A percentile compares a stretch with the other conserved stretches of the same genome.
Evolutionary conservation across 306 rosid genomes (phyloP).

Genomic region (Dicorynia guianensis): DNA sequence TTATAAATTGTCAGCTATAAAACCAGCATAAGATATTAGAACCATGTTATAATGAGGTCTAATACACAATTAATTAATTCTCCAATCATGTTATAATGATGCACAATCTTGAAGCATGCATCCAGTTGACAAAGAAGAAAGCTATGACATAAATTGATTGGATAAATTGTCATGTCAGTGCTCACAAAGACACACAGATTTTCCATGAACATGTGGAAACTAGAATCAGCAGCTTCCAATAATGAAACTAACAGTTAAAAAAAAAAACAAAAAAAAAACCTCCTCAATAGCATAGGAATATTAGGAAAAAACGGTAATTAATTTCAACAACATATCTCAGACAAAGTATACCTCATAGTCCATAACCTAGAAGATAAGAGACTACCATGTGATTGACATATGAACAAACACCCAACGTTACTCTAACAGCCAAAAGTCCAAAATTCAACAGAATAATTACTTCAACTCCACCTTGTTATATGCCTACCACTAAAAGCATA

Average conservation of each 20-base stretch:
- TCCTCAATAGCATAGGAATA: not conserved
- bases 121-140: not conserved
- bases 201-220: not conserved
- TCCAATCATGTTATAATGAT: too few relatives aligned
- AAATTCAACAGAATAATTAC: not conserved
- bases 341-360: not conserved
- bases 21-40: not conserved
- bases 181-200: not conserved
- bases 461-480: too few relatives aligned
- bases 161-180: not conserved
- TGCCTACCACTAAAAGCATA: too few relatives aligned
- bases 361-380: not conserved
- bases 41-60: too few relatives aligned
- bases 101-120: too few relatives aligned
- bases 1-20: not conserved
- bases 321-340: not conserved
- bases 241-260: too few relatives aligned
- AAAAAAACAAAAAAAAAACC: not conserved
- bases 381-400: not conserved
- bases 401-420: not conserved
- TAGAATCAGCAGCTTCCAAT: not conserved
- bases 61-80: too few relatives aligned
- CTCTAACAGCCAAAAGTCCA: not conserved
- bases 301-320: not conserved
- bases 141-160: not conserved